Conservation (phyloP, 2,329 filamentous ascomycete genomes). For the Penicillium hesseltinei region DNA sequence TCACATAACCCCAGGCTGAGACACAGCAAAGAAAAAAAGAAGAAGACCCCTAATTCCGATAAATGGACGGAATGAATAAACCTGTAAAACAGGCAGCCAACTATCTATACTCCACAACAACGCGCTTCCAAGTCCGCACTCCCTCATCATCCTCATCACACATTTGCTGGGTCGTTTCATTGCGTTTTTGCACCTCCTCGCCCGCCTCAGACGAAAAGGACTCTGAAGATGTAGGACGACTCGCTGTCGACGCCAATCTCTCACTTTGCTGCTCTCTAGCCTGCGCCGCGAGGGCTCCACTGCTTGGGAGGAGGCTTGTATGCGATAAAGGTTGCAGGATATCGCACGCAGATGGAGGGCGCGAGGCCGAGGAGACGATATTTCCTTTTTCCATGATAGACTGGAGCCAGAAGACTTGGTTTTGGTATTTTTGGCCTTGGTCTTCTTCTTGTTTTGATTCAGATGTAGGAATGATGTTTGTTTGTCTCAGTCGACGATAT, state of each 20-base stretch:
- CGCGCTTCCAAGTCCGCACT: constrained; percentile 34
- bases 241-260: too few species aligned
- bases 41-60: too few species aligned
- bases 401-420: neutral
- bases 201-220: neutral
- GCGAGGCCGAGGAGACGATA: neutral
- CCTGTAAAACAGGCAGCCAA: neutral
- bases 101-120: constrained; percentile 39
- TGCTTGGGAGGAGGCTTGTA: constrained; percentile 17
- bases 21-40: too few species aligned
- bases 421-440: too few species aligned
- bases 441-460: neutral
- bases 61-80: neutral
- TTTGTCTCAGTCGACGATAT: neutral
- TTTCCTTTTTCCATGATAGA: constrained; percentile 17
- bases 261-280: constrained; percentile 12
- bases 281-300: constrained; percentile 21
- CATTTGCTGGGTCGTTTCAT: constrained; percentile 33
- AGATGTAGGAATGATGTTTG: neutral
- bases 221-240: neutral
- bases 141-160: constrained; percentile 32
- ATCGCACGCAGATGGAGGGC: constrained; percentile 17
- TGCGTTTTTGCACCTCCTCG: constrained; percentile 27
- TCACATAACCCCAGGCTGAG: neutral
- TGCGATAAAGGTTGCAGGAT: constrained; percentile 22